Conservation (phyloP, 2,329 filamentous ascomycete genomes). For the Eutypa lata region DNA sequence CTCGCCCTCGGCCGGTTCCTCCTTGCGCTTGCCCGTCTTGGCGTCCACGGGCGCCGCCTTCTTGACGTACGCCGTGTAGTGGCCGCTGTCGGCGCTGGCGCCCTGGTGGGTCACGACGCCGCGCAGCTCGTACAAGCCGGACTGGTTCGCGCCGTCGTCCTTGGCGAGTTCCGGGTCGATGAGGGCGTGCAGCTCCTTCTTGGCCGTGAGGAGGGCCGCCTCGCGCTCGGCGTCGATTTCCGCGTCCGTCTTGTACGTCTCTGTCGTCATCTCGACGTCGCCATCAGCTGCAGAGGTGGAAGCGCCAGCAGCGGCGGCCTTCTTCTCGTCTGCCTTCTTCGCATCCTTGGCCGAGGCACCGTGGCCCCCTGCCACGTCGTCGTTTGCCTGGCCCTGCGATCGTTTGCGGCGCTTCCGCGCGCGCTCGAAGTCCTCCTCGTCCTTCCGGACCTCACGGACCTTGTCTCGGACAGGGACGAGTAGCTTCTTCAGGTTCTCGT, state of each 20-base stretch:
- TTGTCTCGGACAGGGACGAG: slow-evolving; percentile 93
- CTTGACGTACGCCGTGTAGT: slow-evolving; percentile 98
- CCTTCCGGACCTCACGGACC: slow-evolving; percentile 90
- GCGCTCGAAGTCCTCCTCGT: slow-evolving; percentile 89
- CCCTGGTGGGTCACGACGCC: slow-evolving; percentile 96
- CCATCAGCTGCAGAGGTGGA: slow-evolving; percentile 44
- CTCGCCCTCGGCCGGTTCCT: slow-evolving; percentile 46
- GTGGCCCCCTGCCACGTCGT: slow-evolving; percentile 45
- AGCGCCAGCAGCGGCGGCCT: slow-evolving; percentile 35
- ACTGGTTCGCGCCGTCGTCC: slow-evolving; percentile 86
- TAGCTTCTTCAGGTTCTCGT: slow-evolving; percentile 78
- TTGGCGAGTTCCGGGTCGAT: slow-evolving; percentile 71
- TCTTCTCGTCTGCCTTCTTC: slow-evolving; percentile 35
- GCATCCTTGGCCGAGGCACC: slow-evolving; percentile 50
- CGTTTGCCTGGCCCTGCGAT: slow-evolving; percentile 40
- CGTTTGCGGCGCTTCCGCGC: slow-evolving; percentile 87
- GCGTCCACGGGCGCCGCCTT: slow-evolving; percentile 73
- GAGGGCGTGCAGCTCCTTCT: slow-evolving; percentile 81
- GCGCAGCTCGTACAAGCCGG: slow-evolving; percentile 89
- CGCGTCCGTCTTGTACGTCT: slow-evolving; percentile 87
- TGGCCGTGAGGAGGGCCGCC: slow-evolving; percentile 70
- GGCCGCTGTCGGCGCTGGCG: slow-evolving; percentile 92
- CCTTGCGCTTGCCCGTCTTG: slow-evolving; percentile 70
- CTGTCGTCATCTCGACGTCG: slow-evolving; percentile 70
- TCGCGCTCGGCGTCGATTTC: slow-evolving; percentile 85